Conservation (phyloP, 2,329 filamentous ascomycete genomes). For the Alternaria ethzedia region DNA sequence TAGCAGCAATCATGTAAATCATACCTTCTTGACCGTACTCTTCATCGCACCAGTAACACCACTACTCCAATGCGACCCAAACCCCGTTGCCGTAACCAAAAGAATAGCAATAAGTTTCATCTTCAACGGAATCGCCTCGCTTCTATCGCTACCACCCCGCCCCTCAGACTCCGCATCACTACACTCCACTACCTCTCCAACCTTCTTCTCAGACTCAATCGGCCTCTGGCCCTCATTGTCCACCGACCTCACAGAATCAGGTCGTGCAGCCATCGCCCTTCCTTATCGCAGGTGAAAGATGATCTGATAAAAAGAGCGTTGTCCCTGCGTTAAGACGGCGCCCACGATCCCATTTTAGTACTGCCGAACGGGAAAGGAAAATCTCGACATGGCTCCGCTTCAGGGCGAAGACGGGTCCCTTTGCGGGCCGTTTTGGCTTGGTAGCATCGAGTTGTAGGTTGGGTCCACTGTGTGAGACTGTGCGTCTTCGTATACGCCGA, state of each 20-base stretch:
- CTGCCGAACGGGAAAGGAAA: not conserved
- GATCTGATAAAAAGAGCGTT: constrained; percentile 4
- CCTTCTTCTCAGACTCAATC: not conserved
- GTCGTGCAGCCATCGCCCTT: not conserved
- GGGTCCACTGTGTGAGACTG: not conserved
- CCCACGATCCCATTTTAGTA: not conserved
- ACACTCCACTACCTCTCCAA: not conserved
- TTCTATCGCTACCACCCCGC: not conserved
- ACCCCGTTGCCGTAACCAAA: constrained; percentile 62
- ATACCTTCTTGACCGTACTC: constrained; percentile 63
- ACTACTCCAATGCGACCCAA: constrained; percentile 66
- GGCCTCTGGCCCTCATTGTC: not conserved
- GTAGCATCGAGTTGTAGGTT: not conserved
- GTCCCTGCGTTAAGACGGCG: not conserved
- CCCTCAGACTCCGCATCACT: constrained; percentile 9
- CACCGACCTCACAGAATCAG: not conserved
- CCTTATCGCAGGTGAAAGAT: not conserved
- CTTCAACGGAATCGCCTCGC: constrained; percentile 20
- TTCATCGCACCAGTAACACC: constrained; percentile 68
- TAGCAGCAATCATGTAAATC: too few species aligned
- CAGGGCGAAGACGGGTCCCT: not conserved
- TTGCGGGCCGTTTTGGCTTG: not conserved
- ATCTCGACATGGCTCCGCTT: not conserved
- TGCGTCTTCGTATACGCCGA: not conserved
- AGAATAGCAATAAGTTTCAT: constrained; percentile 55